Conservation (phyloP, 371 early-diverging fungal species). For the Apophysomyces ossiformis region DNA sequence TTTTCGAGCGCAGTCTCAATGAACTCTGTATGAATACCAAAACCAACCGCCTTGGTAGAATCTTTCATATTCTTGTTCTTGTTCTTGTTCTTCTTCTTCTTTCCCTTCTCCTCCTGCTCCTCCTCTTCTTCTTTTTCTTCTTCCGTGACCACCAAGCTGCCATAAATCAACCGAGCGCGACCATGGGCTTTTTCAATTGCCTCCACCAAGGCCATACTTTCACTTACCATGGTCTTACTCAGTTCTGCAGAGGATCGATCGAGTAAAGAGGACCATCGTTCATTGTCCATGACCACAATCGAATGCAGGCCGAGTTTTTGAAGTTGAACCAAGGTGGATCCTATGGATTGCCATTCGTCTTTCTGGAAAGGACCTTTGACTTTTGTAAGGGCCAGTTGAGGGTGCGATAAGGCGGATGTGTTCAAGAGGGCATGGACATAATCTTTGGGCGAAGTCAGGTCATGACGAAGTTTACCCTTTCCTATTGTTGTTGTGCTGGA, state of each 20-base stretch:
- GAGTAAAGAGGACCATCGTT: slow-evolving; percentile 35
- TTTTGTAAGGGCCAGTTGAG: slow-evolving; percentile 67
- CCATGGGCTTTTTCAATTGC: slow-evolving; percentile 81
- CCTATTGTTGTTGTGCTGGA: not conserved
- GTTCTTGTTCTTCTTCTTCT: no score
- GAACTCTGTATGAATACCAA: slow-evolving; percentile 42
- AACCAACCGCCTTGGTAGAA: slow-evolving; percentile 12
- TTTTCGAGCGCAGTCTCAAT: slow-evolving; percentile 45
- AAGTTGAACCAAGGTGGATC: slow-evolving; percentile 68
- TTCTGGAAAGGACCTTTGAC: slow-evolving; percentile 61
- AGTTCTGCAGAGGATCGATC: slow-evolving; percentile 19
- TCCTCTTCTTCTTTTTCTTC: no score
- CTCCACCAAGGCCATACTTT: slow-evolving; percentile 68
- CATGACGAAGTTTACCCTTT: slow-evolving; percentile 11
- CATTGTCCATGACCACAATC: slow-evolving; percentile 69
- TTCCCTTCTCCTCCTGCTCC: no score
- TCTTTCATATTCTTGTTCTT: slow-evolving; percentile 8
- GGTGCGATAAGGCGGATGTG: slow-evolving; percentile 24
- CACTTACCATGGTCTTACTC: slow-evolving; percentile 55
- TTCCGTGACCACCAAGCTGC: slow-evolving; percentile 22
- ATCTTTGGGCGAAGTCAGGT: slow-evolving; percentile 39
- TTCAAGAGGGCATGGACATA: slow-evolving; percentile 56
- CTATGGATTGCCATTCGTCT: slow-evolving; percentile 54
- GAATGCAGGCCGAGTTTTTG: slow-evolving; percentile 75
- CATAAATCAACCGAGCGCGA: slow-evolving; percentile 66